Evolutionary conservation across 139 green algal species (phyloP).

Genomic region (Closterium sp.): DNA sequence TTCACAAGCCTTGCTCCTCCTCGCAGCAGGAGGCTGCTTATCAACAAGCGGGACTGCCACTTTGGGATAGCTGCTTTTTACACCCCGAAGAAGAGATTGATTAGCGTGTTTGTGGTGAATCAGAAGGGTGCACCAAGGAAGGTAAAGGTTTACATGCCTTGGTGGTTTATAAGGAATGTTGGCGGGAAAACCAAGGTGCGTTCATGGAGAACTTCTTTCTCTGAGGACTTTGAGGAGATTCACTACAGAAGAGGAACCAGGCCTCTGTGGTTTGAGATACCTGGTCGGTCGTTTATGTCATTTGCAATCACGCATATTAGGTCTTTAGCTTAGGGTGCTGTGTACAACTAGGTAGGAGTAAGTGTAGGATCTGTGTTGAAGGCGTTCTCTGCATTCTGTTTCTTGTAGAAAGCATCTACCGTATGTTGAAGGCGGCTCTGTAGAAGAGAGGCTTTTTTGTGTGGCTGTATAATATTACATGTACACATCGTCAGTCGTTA

Average conservation of each 20-base stretch:
- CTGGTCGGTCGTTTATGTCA: background rate
- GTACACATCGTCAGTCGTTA: too few species aligned
- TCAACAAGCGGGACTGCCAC: background rate
- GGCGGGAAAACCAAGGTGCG: background rate
- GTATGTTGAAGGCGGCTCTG: too few species aligned
- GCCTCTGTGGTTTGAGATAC: background rate
- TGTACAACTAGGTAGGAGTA: too few species aligned
- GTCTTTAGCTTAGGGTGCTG: background rate
- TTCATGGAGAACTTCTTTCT: background rate
- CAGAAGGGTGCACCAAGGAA: background rate
- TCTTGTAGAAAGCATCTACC: too few species aligned
- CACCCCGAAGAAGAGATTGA: background rate
- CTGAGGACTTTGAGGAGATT: background rate
- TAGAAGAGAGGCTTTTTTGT: too few species aligned
- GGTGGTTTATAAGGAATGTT: background rate
- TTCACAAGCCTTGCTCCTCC: background rate
- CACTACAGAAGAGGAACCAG: background rate
- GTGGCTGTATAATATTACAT: too few species aligned
- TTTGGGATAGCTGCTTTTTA: background rate
- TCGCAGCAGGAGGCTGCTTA: background rate
- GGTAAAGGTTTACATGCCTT: background rate
- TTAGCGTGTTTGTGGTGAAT: background rate
- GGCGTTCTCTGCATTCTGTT: too few species aligned
- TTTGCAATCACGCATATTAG: background rate
- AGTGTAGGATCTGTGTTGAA: too few species aligned